A percentile compares a stretch with the other conserved stretches of the same genome.
phyloP scores from a whole-genome alignment of 768 basidiomycete genomes.

The Tylopilus sp. region DNA sequence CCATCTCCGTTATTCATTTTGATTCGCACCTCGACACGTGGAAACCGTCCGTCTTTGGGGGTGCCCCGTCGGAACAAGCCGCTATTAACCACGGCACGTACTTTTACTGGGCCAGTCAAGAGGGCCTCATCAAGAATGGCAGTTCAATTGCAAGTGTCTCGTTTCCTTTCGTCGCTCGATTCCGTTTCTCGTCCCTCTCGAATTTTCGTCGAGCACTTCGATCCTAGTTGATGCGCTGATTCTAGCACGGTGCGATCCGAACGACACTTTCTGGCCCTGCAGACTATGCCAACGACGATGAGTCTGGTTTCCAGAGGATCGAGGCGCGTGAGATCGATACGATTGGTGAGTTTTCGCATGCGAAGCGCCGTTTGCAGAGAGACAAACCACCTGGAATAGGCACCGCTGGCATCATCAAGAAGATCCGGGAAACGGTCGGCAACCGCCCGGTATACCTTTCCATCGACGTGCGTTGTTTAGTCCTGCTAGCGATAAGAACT shows the following conservation, averaged over 20 bases:
- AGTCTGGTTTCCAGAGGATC: slow-evolving; percentile 76
- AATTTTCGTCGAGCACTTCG: slow-evolving; percentile 41
- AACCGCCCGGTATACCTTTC: slow-evolving; percentile 73
- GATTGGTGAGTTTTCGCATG: slow-evolving; percentile 46
- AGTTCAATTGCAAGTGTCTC: slow-evolving; percentile 77
- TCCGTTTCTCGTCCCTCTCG: slow-evolving; percentile 14
- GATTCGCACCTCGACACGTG: slow-evolving; percentile 83
- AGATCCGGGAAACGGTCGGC: slow-evolving; percentile 77
- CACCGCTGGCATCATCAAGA: slow-evolving; percentile 71
- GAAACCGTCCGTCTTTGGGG: slow-evolving; percentile 74
- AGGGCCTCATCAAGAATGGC: slow-evolving; percentile 76
- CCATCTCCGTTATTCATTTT: slow-evolving; percentile 82
- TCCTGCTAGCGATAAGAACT: neutral
- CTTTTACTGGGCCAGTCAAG: slow-evolving; percentile 85
- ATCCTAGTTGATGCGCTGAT: slow-evolving; percentile 66
- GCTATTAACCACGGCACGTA: slow-evolving; percentile 87
- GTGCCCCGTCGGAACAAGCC: slow-evolving; percentile 66
- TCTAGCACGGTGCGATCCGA: slow-evolving; percentile 81
- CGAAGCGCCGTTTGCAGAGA: neutral
- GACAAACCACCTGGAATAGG: slow-evolving; percentile 38
- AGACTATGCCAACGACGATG: slow-evolving; percentile 77
- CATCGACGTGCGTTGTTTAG: slow-evolving; percentile 52
- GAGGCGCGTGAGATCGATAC: slow-evolving; percentile 84
- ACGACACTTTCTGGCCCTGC: slow-evolving; percentile 76
- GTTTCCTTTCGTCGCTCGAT: slow-evolving; percentile 24